These are phyloP conservation scores for Saturnispora gosingensis DNA, from an alignment of 805 yeast genomes.

Conservation along the genomic window DNA sequence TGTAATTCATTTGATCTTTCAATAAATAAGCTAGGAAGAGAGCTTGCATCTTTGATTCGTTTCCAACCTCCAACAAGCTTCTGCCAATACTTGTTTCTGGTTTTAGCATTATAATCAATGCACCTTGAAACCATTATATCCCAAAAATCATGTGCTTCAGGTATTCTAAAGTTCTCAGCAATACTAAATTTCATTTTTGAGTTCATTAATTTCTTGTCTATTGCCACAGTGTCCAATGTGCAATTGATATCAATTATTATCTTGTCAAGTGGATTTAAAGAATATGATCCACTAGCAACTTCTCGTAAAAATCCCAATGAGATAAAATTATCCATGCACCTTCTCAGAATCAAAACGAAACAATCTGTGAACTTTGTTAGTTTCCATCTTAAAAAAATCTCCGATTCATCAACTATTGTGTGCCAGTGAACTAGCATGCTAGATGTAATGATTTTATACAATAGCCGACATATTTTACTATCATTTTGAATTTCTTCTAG, in stretches of 20 bases:
- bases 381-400: background rate
- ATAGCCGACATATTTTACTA: background rate
- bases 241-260: background rate
- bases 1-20: background rate
- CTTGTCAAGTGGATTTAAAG: background rate
- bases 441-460: background rate
- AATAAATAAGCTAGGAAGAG: background rate
- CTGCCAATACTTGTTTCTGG: background rate
- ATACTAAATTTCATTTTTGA: background rate
- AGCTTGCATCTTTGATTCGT: background rate
- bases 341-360: background rate
- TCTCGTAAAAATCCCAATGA: background rate
- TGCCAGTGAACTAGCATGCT: background rate
- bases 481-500: background rate
- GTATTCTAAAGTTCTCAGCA: background rate
- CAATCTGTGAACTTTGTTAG: conserved; percentile 1
- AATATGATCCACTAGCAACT: background rate
- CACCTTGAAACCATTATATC: background rate
- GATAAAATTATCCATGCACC: background rate
- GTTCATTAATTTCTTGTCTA: background rate
- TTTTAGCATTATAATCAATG: background rate
- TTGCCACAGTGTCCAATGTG: background rate
- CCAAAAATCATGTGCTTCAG: background rate
- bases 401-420: background rate
- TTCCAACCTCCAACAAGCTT: background rate